These are phyloP conservation scores for Kregervanrija delftensis DNA, from an alignment of 805 yeast genomes.

Conservation along the genomic window DNA sequence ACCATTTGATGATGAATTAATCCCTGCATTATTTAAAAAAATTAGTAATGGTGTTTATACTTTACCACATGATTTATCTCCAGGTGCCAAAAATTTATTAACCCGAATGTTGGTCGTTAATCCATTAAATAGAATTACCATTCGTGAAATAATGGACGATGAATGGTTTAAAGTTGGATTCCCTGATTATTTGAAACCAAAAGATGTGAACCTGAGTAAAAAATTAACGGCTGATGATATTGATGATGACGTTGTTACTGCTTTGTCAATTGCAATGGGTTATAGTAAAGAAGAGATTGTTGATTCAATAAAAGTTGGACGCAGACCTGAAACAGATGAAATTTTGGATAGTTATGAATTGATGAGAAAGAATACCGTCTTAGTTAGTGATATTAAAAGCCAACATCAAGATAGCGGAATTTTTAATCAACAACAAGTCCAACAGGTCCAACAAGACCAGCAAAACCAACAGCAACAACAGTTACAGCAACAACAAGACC, in stretches of 20 bases:
- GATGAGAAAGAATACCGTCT: conserved; percentile 69
- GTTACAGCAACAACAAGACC: neutral
- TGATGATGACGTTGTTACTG: conserved; percentile 70
- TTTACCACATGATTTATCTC: conserved; percentile 76
- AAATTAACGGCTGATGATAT: conserved; percentile 32
- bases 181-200: conserved; percentile 71
- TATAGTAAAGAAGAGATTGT: conserved; percentile 78
- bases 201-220: conserved; percentile 33
- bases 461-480: conserved; percentile 9
- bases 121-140: conserved; percentile 88
- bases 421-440: conserved; percentile 1
- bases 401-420: conserved; percentile 5
- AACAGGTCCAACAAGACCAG: conserved; percentile 2
- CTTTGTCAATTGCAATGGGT: conserved; percentile 80
- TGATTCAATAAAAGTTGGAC: conserved; percentile 46
- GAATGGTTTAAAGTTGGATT: conserved; percentile 85
- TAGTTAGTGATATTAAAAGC: conserved; percentile 60
- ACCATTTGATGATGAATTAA: conserved; percentile 94
- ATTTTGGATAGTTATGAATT: conserved; percentile 80
- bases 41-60: conserved; percentile 91
- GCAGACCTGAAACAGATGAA: conserved; percentile 52
- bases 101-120: conserved; percentile 91
- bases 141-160: conserved; percentile 86
- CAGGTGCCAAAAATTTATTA: conserved; percentile 77
- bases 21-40: conserved; percentile 88